Evolutionary conservation across 2,329 filamentous ascomycete species (phyloP).

Genomic region (Alternaria infectoria): DNA sequence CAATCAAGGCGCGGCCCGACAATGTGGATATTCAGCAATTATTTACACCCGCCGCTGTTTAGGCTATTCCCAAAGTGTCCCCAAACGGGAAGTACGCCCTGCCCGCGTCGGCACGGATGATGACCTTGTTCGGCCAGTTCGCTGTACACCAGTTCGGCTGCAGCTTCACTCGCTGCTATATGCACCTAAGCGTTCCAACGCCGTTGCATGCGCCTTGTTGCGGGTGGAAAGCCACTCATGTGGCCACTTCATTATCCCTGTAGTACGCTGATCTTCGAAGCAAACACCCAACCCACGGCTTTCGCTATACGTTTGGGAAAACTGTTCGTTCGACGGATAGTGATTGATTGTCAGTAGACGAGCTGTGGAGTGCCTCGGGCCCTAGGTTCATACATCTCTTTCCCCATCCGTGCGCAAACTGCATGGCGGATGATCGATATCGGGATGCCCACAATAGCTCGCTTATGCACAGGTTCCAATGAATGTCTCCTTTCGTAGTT

Average conservation of each 20-base stretch:
- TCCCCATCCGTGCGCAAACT: slow-evolving; percentile 1
- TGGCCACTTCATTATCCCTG: slow-evolving; percentile 1
- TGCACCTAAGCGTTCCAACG: not conserved
- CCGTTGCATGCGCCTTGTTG: slow-evolving; percentile 2
- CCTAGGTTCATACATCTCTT: not conserved
- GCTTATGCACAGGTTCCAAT: not conserved
- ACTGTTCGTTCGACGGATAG: not conserved
- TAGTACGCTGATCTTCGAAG: not conserved
- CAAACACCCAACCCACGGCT: not conserved
- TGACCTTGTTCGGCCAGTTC: not conserved
- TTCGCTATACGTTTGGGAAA: not conserved
- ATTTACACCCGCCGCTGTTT: not conserved
- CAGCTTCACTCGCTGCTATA: slow-evolving; percentile 1
- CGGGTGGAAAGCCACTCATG: slow-evolving; percentile 1
- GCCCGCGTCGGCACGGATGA: slow-evolving; percentile 2
- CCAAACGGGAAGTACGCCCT: not conserved
- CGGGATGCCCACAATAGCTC: not conserved
- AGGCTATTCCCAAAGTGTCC: not conserved
- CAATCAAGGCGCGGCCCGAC: not conserved
- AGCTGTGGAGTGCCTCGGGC: not conserved
- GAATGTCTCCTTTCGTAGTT: not conserved
- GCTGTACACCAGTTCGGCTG: not conserved
- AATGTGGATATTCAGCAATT: slow-evolving; percentile 1
- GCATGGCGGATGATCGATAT: not conserved
- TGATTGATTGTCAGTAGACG: not conserved